phyloP scores from a whole-genome alignment of 2,329 filamentous ascomycete genomes.

The Cladosporium sp. region DNA sequence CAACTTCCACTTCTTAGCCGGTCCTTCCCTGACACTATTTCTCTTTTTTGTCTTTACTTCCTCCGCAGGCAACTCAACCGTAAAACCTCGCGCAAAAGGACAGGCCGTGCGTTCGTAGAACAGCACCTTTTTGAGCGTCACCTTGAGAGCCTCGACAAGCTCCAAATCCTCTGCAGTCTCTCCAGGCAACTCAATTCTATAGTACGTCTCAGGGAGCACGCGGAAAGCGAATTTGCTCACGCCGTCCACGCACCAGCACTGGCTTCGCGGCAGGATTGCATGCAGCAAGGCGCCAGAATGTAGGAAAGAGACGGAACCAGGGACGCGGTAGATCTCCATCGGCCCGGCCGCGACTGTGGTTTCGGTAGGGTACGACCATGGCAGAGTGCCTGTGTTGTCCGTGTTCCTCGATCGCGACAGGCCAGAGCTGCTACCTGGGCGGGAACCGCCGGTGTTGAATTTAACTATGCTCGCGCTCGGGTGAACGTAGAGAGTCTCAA shows the following conservation, averaged over 20 bases:
- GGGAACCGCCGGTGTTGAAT: conserved; percentile 43
- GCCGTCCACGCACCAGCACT: conserved; percentile 89
- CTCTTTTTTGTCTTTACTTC: conserved; percentile 57
- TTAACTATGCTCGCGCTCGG: conserved; percentile 65
- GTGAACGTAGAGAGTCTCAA: conserved; percentile 71
- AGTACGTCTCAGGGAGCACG: conserved; percentile 76
- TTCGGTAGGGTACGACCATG: conserved; percentile 71
- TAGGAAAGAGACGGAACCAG: conserved; percentile 79
- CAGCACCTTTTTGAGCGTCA: conserved; percentile 64
- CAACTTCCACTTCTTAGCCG: conserved; percentile 46
- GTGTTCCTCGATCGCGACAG: conserved; percentile 28
- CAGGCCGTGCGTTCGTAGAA: conserved; percentile 84
- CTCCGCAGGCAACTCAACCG: conserved; percentile 64
- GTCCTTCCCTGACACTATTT: conserved; percentile 59
- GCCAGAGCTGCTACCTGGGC: conserved; percentile 25
- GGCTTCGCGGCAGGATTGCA: conserved; percentile 80
- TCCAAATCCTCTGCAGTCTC: conserved; percentile 56
- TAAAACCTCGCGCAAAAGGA: conserved; percentile 74
- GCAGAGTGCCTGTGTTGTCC: conserved; percentile 50
- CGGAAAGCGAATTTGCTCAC: conserved; percentile 80
- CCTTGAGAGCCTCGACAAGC: conserved; percentile 61
- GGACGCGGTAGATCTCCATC: conserved; percentile 78
- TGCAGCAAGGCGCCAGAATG: conserved; percentile 79
- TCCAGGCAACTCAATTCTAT: conserved; percentile 78
- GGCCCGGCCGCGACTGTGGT: conserved; percentile 74